Conservation (phyloP, 2,329 filamentous ascomycete species). For the Trichoderma afroharzianum region DNA sequence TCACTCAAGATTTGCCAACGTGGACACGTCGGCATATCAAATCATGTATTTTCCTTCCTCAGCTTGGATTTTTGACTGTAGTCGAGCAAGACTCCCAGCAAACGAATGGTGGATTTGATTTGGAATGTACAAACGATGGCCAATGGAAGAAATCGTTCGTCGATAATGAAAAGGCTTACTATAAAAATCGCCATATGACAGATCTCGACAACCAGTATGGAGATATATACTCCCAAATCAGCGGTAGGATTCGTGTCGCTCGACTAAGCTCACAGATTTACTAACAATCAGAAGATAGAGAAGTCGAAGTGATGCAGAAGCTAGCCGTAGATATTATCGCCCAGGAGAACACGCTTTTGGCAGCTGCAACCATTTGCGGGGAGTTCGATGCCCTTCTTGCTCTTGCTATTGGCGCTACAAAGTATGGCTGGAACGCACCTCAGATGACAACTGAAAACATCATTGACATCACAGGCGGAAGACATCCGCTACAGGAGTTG, state of each 20-base stretch:
- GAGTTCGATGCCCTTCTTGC: slow-evolving; percentile 85
- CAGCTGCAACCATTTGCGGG: slow-evolving; percentile 75
- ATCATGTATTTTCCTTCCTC: slow-evolving; percentile 87
- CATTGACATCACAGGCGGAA: slow-evolving; percentile 71
- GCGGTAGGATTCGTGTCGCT: slow-evolving; percentile 52
- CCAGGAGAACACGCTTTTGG: slow-evolving; percentile 61
- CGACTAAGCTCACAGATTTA: not conserved
- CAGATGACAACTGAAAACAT: slow-evolving; percentile 66
- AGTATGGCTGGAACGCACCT: slow-evolving; percentile 69
- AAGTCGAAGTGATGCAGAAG: slow-evolving; percentile 82
- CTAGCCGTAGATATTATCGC: slow-evolving; percentile 69
- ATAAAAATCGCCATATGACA: slow-evolving; percentile 78
- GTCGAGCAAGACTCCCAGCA: slow-evolving; percentile 54
- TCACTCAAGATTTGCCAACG: slow-evolving; percentile 61
- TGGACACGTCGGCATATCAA: slow-evolving; percentile 51
- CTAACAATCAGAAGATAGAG: slow-evolving; percentile 56
- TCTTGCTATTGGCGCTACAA: slow-evolving; percentile 70
- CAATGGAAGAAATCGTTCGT: slow-evolving; percentile 76
- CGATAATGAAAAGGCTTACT: slow-evolving; percentile 70
- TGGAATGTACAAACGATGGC: slow-evolving; percentile 51
- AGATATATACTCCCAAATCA: slow-evolving; percentile 80
- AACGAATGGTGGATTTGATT: slow-evolving; percentile 60
- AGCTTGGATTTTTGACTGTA: slow-evolving; percentile 83
- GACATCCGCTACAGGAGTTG: slow-evolving; percentile 83
- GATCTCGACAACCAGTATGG: slow-evolving; percentile 79